Percentiles rank a stretch among this genome's conserved stretches.
phyloP scores from a whole-genome alignment of 177 flowering plant genomes.

The Vitis hybrid region DNA sequence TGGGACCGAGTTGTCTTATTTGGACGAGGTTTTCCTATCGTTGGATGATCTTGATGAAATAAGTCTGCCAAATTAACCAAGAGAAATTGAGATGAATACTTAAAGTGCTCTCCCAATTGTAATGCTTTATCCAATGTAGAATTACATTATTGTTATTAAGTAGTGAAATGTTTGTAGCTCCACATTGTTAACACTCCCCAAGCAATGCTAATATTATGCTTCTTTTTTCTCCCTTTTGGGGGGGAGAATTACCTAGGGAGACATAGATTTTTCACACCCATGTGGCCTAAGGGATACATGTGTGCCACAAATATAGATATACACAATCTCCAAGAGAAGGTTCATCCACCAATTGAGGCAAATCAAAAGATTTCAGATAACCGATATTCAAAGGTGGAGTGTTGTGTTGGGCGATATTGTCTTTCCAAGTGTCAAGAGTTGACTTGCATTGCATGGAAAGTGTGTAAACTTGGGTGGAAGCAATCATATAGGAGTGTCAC shows the following conservation, averaged over 20 bases:
- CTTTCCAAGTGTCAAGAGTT: neutral
- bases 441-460: neutral
- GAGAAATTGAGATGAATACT: too few relatives aligned
- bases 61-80: constrained; percentile 54
- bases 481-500: constrained; percentile 16
- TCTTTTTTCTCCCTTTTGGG: too few relatives aligned
- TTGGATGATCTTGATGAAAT: constrained; percentile 87
- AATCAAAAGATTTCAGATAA: too few relatives aligned
- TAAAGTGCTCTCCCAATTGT: neutral
- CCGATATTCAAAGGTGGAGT: too few relatives aligned
- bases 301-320: too few relatives aligned
- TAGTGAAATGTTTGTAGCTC: neutral
- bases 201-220: too few relatives aligned
- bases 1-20: constrained; percentile 68
- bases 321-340: too few relatives aligned
- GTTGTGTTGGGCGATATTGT: too few relatives aligned
- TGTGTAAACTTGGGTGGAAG: constrained; percentile 4
- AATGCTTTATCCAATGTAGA: constrained; percentile 3
- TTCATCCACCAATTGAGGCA: too few relatives aligned
- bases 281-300: too few relatives aligned
- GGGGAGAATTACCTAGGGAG: too few relatives aligned
- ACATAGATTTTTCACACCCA: too few relatives aligned
- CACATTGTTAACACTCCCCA: neutral
- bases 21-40: constrained; percentile 87
- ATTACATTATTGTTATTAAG: neutral